These are phyloP conservation scores for Rhodosporidiobolus odoratus DNA, from an alignment of 768 basidiomycete genomes.

Conservation along the genomic window DNA sequence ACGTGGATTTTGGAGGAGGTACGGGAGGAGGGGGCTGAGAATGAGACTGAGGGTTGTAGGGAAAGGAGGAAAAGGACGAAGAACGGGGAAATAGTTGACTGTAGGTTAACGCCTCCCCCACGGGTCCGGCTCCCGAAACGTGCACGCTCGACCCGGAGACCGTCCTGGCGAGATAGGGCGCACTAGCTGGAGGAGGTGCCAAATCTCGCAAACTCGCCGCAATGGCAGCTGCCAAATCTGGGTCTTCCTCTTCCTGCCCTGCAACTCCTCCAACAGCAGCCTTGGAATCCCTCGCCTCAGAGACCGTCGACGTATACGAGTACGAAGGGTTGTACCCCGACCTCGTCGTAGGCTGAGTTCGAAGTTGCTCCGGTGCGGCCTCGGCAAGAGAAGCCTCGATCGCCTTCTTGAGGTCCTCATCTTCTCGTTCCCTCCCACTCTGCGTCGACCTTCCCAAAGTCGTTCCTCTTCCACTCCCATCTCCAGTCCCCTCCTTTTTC, in stretches of 20 bases:
- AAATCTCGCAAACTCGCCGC: conserved; percentile 85
- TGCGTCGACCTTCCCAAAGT: too few species aligned
- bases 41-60: conserved; percentile 50
- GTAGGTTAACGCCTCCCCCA: conserved; percentile 62
- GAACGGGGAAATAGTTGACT: conserved; percentile 44
- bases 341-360: conserved; percentile 51
- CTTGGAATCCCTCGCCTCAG: conserved; percentile 9
- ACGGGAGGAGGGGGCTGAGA: conserved; percentile 39
- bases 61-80: conserved; percentile 54
- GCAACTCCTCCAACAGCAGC: conserved; percentile 4
- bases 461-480: conserved; percentile 35
- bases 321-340: conserved; percentile 54
- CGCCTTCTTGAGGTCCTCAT: conserved; percentile 86
- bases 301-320: conserved; percentile 45
- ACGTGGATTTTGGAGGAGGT: conserved; percentile 43
- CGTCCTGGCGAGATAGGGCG: conserved; percentile 26
- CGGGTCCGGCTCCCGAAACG: too few species aligned
- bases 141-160: conserved; percentile 49
- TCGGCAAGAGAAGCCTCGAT: conserved; percentile 87
- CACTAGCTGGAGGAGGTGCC: conserved; percentile 41
- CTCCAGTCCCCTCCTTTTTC: conserved; percentile 47
- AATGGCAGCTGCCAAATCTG: conserved; percentile 85
- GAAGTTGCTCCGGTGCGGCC: conserved; percentile 57
- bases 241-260: conserved; percentile 72
- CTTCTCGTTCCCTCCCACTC: conserved; percentile 46